A percentile compares a stretch with the other conserved stretches of the same genome.
These are phyloP conservation scores for Samsoniella hepiali DNA, from an alignment of 2,329 filamentous ascomycete genomes.

Conservation along the genomic window DNA sequence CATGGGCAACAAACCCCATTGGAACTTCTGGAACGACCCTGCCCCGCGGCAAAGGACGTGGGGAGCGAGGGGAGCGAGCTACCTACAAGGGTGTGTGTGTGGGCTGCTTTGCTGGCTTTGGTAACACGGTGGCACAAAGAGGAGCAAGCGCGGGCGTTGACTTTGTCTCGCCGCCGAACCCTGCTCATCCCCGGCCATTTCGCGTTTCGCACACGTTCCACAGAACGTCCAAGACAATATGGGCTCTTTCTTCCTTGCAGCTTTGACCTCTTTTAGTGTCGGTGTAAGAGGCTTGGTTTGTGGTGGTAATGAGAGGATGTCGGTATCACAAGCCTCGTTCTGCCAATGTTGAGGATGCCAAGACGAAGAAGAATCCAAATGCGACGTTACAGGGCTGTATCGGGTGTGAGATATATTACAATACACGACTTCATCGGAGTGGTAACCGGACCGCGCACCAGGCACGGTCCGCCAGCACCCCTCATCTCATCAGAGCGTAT, in stretches of 20 bases:
- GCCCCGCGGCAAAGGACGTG: background rate
- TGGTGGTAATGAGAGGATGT: background rate
- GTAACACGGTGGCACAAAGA: background rate
- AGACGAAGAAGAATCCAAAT: too few relatives aligned
- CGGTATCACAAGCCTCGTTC: too few relatives aligned
- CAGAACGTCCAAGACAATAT: background rate
- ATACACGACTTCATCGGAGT: too few relatives aligned
- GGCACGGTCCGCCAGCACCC: too few relatives aligned
- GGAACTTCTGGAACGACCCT: conserved; percentile 4
- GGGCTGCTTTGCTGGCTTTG: background rate
- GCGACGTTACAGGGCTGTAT: too few relatives aligned
- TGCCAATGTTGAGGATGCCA: too few relatives aligned
- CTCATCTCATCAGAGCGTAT: too few relatives aligned
- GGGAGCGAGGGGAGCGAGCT: too few relatives aligned
- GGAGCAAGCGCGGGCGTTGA: background rate
- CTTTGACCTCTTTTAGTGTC: background rate
- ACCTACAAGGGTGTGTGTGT: background rate
- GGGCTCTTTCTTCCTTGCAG: background rate
- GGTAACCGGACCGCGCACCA: too few relatives aligned
- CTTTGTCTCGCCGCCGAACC: background rate
- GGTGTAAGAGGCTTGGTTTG: background rate
- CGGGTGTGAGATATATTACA: too few relatives aligned
- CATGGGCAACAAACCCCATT: conserved; percentile 2
- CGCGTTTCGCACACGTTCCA: background rate
- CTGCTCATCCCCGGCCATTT: background rate